A percentile compares a stretch with the other conserved stretches of the same genome.
Evolutionary conservation across 768 basidiomycete genomes (phyloP).

Genomic region (Tephrocybe sp.): DNA sequence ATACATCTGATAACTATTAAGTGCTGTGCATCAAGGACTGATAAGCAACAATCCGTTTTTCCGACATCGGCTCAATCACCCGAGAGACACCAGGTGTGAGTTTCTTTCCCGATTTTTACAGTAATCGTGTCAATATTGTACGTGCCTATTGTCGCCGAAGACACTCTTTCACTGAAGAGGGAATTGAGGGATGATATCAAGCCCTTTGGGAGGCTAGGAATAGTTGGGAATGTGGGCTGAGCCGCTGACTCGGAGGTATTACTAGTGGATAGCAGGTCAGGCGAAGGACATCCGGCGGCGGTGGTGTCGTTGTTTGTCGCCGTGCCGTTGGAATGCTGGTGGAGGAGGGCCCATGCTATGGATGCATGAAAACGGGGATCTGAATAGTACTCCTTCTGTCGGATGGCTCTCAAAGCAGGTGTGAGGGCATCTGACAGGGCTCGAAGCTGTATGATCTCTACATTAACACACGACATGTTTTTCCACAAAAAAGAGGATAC

Average conservation of each 20-base stretch:
- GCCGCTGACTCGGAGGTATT: constrained; percentile 11
- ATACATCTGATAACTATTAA: background rate
- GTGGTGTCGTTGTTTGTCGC: constrained; percentile 1
- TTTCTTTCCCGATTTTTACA: constrained; percentile 71
- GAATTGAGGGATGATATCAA: constrained; percentile 50
- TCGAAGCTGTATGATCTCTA: constrained; percentile 47
- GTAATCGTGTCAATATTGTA: constrained; percentile 55
- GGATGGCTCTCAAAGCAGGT: constrained; percentile 55
- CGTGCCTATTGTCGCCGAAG: constrained; percentile 40
- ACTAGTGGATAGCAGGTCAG: constrained; percentile 11
- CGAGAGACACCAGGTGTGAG: constrained; percentile 43
- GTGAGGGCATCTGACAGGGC: constrained; percentile 52
- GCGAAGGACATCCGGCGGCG: constrained; percentile 3
- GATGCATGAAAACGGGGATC: constrained; percentile 86
- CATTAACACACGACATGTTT: background rate
- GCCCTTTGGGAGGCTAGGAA: constrained; percentile 47
- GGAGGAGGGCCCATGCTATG: constrained; percentile 81
- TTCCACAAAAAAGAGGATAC: constrained; percentile 34
- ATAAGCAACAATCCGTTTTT: background rate
- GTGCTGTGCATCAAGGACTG: too few relatives aligned
- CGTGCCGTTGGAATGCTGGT: constrained; percentile 16
- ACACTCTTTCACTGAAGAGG: constrained; percentile 40
- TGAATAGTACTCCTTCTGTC: constrained; percentile 77
- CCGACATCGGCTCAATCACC: constrained; percentile 20
- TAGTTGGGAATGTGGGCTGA: constrained; percentile 48